phyloP scores from a whole-genome alignment of 1,284 basidiomycete genomes.

The Ustilago sp. region DNA sequence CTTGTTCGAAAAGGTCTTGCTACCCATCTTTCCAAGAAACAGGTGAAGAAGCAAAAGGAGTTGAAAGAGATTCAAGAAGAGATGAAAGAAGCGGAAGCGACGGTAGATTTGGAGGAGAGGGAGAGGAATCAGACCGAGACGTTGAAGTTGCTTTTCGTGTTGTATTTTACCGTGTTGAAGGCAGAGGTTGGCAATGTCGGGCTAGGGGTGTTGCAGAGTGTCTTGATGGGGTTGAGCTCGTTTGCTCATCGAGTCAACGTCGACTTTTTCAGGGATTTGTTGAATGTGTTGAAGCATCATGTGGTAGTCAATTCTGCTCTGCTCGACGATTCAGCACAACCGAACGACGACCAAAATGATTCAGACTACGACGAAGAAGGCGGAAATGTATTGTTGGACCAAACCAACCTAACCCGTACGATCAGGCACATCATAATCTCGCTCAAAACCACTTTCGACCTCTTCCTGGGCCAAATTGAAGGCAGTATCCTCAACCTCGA shows the following conservation, averaged over 20 bases:
- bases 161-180: conserved; percentile 97
- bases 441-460: conserved; percentile 94
- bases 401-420: conserved; percentile 62
- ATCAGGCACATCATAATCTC: conserved; percentile 80
- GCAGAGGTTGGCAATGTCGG: conserved; percentile 75
- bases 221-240: conserved; percentile 89
- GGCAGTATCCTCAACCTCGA: conserved; percentile 86
- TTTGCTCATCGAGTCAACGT: conserved; percentile 97
- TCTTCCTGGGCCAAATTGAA: conserved; percentile 97
- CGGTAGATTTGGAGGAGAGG: conserved; percentile 91
- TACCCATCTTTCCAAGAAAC: conserved; percentile 64
- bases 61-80: conserved; percentile 63
- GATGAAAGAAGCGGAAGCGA: conserved; percentile 80
- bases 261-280: conserved; percentile 97
- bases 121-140: conserved; percentile 94
- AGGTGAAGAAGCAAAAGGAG: conserved; percentile 62
- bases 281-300: conserved; percentile 85
- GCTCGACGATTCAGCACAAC: conserved; percentile 12
- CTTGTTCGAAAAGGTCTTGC: conserved; percentile 64
- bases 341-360: not conserved
- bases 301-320: conserved; percentile 71
- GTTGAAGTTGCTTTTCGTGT: conserved; percentile 93
- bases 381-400: conserved; percentile 36
- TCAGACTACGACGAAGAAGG: conserved; percentile 13
- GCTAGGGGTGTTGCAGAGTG: conserved; percentile 84